phyloP scores from a whole-genome alignment of 2,329 filamentous ascomycete species.

The Lachnum nothofagi region DNA sequence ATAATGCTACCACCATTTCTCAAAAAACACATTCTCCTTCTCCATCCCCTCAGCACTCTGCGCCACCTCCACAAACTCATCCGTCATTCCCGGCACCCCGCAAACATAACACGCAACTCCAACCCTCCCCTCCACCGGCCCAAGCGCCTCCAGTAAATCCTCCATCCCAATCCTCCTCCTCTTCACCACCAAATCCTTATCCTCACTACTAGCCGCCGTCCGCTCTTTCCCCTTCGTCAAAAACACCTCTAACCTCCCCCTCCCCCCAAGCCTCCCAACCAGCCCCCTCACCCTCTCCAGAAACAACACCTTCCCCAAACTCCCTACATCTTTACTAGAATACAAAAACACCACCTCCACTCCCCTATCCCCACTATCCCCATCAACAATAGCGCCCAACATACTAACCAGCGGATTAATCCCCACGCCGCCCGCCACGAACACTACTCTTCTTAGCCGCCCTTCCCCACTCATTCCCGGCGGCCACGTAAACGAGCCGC shows the following conservation, averaged over 20 bases:
- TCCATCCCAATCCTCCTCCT: slow-evolving; percentile 39
- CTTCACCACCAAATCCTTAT: slow-evolving; percentile 29
- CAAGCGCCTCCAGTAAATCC: slow-evolving; percentile 41
- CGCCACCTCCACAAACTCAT: slow-evolving; percentile 50
- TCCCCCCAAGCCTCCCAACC: slow-evolving; percentile 37
- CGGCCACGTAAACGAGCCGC: slow-evolving; percentile 77
- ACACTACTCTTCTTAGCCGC: slow-evolving; percentile 55
- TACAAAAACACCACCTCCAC: slow-evolving; percentile 26
- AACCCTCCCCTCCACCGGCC: slow-evolving; percentile 33
- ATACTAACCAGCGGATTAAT: slow-evolving; percentile 34
- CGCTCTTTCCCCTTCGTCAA: slow-evolving; percentile 25
- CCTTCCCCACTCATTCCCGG: slow-evolving; percentile 40
- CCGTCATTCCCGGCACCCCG: slow-evolving; percentile 64
- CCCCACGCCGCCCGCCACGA: slow-evolving; percentile 47
- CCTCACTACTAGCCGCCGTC: slow-evolving; percentile 5
- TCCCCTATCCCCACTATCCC: background rate
- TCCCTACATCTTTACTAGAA: slow-evolving; percentile 27
- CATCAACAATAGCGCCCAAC: slow-evolving; percentile 11
- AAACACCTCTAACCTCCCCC: slow-evolving; percentile 44
- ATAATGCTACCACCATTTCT: slow-evolving; percentile 71
- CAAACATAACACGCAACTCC: slow-evolving; percentile 60
- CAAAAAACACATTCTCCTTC: slow-evolving; percentile 47
- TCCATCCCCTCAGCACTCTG: slow-evolving; percentile 39
- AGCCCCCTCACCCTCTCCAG: slow-evolving; percentile 42
- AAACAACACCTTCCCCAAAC: slow-evolving; percentile 44